phyloP scores from a whole-genome alignment of 2,329 filamentous ascomycete genomes.

The Botryosphaeria dothidea region DNA sequence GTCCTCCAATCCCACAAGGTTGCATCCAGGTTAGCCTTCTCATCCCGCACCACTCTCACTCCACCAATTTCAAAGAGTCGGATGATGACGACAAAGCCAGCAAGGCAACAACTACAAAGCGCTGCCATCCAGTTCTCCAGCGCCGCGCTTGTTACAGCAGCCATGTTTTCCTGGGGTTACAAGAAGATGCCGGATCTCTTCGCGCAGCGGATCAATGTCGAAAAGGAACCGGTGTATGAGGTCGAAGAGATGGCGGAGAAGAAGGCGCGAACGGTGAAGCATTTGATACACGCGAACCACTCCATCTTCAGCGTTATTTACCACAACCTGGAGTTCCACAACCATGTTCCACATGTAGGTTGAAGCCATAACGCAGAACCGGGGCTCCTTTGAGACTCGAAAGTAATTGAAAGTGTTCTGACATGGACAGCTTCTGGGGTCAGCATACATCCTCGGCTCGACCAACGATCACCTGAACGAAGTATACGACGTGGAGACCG shows the following conservation, averaged over 20 bases:
- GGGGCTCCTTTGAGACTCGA: no score
- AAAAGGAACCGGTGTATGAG: conserved; percentile 51
- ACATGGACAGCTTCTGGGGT: conserved; percentile 65
- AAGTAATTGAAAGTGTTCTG: no score
- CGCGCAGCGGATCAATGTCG: background rate
- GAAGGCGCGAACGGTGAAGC: conserved; percentile 79
- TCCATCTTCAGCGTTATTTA: conserved; percentile 84
- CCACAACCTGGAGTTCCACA: conserved; percentile 73
- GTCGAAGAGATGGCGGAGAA: conserved; percentile 81
- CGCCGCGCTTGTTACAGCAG: background rate
- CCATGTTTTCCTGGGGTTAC: conserved; percentile 13
- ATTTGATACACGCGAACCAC: conserved; percentile 89
- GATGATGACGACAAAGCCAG: background rate
- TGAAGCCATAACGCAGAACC: background rate
- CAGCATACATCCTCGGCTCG: conserved; percentile 85
- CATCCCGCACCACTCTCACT: background rate
- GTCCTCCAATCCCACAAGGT: background rate
- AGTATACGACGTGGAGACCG: conserved; percentile 77
- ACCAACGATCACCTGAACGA: conserved; percentile 70
- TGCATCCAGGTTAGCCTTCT: background rate
- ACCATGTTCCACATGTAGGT: conserved; percentile 74
- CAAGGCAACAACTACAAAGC: background rate
- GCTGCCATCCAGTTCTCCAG: background rate
- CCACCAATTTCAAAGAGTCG: background rate
- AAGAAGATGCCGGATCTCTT: conserved; percentile 6